Conservation (phyloP, 2,329 filamentous ascomycete genomes). For the Clonostachys solani region DNA sequence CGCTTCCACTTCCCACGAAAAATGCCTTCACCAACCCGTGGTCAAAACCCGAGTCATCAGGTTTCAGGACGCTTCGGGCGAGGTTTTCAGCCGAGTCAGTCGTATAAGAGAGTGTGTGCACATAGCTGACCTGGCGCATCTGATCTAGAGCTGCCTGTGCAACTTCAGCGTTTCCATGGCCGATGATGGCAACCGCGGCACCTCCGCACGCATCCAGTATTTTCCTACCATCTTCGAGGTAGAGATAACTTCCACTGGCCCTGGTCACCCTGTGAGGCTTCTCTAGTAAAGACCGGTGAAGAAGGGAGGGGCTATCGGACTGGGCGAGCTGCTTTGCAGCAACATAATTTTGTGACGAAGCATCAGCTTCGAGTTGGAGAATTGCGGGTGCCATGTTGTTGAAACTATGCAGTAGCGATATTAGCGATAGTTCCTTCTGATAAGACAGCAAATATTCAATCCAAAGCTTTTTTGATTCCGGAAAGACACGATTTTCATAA, state of each 20-base stretch:
- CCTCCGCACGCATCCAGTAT: constrained; percentile 28
- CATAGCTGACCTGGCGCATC: constrained; percentile 29
- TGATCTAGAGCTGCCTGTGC: constrained; percentile 51
- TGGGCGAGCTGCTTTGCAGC: too few relatives aligned
- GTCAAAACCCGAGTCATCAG: constrained; percentile 1
- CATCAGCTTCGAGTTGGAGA: too few relatives aligned
- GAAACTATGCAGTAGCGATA: too few relatives aligned
- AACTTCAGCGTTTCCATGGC: constrained; percentile 54
- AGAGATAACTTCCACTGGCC: constrained; percentile 30
- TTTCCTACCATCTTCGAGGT: constrained; percentile 20
- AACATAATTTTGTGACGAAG: too few relatives aligned
- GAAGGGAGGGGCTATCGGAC: constrained; percentile 4
- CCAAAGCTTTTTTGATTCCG: too few relatives aligned
- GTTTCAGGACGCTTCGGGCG: constrained; percentile 14
- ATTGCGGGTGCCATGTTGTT: too few relatives aligned
- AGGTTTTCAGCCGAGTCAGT: constrained; percentile 17
- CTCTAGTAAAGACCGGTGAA: constrained; percentile 24
- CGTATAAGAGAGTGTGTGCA: constrained; percentile 16
- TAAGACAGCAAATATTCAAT: too few relatives aligned
- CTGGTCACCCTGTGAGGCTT: constrained; percentile 29
- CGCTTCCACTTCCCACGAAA: constrained; percentile 16
- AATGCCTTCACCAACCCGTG: constrained; percentile 9
- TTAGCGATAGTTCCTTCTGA: too few relatives aligned
- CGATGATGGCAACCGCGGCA: constrained; percentile 58
- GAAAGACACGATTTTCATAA: too few relatives aligned